phyloP scores from a whole-genome alignment of 2,329 filamentous ascomycete species.

The Cytospora piceae region DNA sequence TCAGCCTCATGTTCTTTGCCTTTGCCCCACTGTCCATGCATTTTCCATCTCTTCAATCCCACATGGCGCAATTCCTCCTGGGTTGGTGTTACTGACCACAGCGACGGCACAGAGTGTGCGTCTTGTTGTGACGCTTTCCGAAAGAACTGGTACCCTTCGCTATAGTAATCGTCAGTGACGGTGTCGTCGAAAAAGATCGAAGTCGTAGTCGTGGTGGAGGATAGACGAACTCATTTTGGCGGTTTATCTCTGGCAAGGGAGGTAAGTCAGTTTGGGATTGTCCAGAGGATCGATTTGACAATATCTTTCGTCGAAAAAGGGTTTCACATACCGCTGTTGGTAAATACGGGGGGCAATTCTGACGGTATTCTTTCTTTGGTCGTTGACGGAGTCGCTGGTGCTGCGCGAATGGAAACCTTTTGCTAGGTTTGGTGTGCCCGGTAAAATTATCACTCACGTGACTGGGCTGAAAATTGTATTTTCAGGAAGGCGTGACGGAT shows the following conservation, averaged over 20 bases:
- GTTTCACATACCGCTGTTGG: conserved; percentile 27
- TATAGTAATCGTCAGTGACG: conserved; percentile 28
- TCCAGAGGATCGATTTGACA: background rate
- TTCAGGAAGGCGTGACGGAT: background rate
- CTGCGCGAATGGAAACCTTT: conserved; percentile 5
- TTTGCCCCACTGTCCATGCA: conserved; percentile 12
- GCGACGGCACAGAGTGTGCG: conserved; percentile 97
- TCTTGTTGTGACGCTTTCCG: conserved; percentile 45
- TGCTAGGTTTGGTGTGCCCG: conserved; percentile 19
- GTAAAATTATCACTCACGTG: conserved; percentile 19
- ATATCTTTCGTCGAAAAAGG: background rate
- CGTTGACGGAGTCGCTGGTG: conserved; percentile 30
- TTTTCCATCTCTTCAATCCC: conserved; percentile 17
- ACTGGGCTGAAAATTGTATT: conserved; percentile 2
- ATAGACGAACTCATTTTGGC: conserved; percentile 61
- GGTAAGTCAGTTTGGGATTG: conserved; percentile 32
- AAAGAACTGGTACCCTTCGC: conserved; percentile 32
- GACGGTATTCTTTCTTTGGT: conserved; percentile 27
- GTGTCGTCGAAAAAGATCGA: conserved; percentile 26
- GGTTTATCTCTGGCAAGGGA: conserved; percentile 41
- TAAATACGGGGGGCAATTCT: conserved; percentile 26
- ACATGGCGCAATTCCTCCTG: background rate
- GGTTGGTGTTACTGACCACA: conserved; percentile 73
- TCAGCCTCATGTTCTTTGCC: conserved; percentile 32
- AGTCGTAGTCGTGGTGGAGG: conserved; percentile 23